Evolutionary conservation across 257 asterid species (phyloP).

Genomic region (Solanum ossicruentum): DNA sequence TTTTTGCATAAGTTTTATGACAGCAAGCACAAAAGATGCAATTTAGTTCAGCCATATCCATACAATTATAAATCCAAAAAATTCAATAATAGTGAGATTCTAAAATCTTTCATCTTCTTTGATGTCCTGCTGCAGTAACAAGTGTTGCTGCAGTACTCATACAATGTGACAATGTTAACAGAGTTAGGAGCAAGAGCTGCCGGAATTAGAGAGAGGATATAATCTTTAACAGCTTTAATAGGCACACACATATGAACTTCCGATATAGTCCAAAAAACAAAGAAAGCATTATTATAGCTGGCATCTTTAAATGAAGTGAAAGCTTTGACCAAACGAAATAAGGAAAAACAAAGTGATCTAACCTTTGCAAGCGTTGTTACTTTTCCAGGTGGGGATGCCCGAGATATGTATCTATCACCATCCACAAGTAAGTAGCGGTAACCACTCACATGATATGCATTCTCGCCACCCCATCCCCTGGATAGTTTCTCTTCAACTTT

Average conservation of each 20-base stretch:
- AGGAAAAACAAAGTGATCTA: constrained; percentile 1
- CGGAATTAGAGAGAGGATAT: neutral
- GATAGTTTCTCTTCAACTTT: constrained; percentile 94
- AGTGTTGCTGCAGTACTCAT: neutral
- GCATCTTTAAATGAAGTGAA: neutral
- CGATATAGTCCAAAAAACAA: neutral
- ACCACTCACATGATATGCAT: constrained; percentile 95
- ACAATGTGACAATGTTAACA: neutral
- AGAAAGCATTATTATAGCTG: neutral
- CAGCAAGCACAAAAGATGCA: neutral
- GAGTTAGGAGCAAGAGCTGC: neutral
- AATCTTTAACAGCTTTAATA: neutral
- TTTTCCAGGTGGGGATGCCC: constrained; percentile 98
- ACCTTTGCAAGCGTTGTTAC: constrained; percentile 90
- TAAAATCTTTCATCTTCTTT: neutral
- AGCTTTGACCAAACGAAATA: neutral
- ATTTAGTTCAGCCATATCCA: neutral
- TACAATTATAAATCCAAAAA: neutral
- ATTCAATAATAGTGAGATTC: neutral
- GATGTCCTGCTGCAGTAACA: neutral
- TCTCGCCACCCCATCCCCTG: constrained; percentile 99
- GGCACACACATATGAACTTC: neutral
- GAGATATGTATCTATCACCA: constrained; percentile 59
- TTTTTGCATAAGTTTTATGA: neutral
- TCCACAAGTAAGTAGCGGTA: constrained; percentile 88